Conservation (phyloP, 2,329 filamentous ascomycete genomes). For the Pseudogymnoascus sp. region DNA sequence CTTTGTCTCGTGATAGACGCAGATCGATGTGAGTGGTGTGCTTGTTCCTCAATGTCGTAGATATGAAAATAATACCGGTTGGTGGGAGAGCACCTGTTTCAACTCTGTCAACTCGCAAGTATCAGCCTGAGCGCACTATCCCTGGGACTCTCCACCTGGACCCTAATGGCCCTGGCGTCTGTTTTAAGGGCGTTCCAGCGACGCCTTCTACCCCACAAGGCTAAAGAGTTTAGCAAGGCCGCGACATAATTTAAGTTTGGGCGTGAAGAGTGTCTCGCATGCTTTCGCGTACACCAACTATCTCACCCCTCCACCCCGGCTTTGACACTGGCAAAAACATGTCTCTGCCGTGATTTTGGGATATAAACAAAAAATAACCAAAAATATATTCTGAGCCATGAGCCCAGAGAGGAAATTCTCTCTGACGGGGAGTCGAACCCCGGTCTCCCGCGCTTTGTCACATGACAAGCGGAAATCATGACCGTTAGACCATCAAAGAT, state of each 20-base stretch:
- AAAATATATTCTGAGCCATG: slow-evolving; percentile 3
- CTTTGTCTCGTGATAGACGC: not conserved
- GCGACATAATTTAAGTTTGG: not conserved
- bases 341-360: too few relatives aligned
- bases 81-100: not conserved
- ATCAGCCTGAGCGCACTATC: not conserved
- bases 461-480: slow-evolving; percentile 25
- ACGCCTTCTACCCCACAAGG: not conserved
- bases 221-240: not conserved
- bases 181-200: not conserved
- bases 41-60: not conserved
- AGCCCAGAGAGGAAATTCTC: slow-evolving; percentile 9
- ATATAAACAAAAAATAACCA: not conserved
- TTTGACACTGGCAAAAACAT: not conserved
- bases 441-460: slow-evolving; percentile 15
- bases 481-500: slow-evolving; percentile 23
- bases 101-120: not conserved
- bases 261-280: not conserved
- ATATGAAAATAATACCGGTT: not conserved
- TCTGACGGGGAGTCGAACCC: slow-evolving; percentile 16
- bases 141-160: not conserved
- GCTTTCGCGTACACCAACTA: not conserved
- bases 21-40: not conserved
- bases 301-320: not conserved
- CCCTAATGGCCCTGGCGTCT: not conserved